These are phyloP conservation scores for Chrysanthemum lavandulifolium DNA, from an alignment of 129 eudicot genomes.

Conservation along the genomic window DNA sequence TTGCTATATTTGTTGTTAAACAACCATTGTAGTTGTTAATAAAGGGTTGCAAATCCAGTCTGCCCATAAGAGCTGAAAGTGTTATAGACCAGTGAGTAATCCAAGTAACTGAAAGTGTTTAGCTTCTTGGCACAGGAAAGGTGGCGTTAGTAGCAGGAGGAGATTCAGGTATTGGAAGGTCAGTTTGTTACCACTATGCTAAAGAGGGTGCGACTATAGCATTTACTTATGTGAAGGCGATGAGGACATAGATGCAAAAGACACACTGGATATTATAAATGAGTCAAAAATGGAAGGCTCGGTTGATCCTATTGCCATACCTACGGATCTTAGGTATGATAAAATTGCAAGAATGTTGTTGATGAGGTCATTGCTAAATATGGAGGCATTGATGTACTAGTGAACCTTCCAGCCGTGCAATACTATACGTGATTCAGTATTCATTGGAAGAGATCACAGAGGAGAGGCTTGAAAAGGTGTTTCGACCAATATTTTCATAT, in stretches of 20 bases:
- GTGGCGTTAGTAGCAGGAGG: slow-evolving; percentile 87
- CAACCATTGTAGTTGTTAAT: no score
- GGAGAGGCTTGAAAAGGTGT: slow-evolving; percentile 65
- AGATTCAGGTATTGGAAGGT: slow-evolving; percentile 83
- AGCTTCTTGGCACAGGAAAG: slow-evolving; percentile 40
- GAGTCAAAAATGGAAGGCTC: slow-evolving; percentile 43
- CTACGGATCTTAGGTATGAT: slow-evolving; percentile 59
- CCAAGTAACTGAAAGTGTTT: no score
- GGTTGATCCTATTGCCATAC: slow-evolving; percentile 55
- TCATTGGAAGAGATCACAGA: slow-evolving; percentile 67
- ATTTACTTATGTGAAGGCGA: slow-evolving; percentile 72
- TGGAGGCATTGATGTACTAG: slow-evolving; percentile 64
- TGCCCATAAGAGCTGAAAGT: no score
- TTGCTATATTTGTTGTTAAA: neutral
- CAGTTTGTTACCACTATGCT: slow-evolving; percentile 56
- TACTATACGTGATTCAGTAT: slow-evolving; percentile 27
- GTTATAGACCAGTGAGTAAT: neutral
- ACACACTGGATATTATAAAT: slow-evolving; percentile 46
- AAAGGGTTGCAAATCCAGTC: no score
- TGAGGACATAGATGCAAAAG: slow-evolving; percentile 72
- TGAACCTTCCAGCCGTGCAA: slow-evolving; percentile 78
- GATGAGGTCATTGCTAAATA: slow-evolving; percentile 55
- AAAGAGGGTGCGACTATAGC: slow-evolving; percentile 80
- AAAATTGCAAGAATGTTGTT: slow-evolving; percentile 62
- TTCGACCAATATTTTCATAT: slow-evolving; percentile 64